Base-by-base conservation (phyloP, 805 yeast species). In the Kodamaea kaohsiungensis region DNA sequence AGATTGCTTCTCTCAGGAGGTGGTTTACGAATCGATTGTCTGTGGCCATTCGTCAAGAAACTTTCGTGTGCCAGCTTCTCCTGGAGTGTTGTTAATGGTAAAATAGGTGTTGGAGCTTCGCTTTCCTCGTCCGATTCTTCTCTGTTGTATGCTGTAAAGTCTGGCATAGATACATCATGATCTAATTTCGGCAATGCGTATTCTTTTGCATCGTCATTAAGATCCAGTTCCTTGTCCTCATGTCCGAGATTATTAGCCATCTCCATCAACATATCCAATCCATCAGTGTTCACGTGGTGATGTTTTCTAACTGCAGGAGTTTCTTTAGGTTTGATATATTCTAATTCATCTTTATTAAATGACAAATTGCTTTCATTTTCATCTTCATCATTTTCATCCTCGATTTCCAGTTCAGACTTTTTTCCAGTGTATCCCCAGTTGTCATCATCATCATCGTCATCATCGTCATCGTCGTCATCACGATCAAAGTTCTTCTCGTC, bases 11-110 rank as follows among this genome's bases (percentile, higher is more conserved):
- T 52, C 18, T 38, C 42, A 12, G 68, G 62, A 13, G 78, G 77
- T 0, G 78, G 77, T 48, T 72, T 75, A 42, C 78, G 64, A 13
- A 75, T 58, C 2, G 79, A 74, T 7, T 61, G 66, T 48, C 59
- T 67, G 48, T 69, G 68, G 1, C 71, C 68, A 13, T 67, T 58
- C 33, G 53, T 58, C 9, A 68, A 49, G 55, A 63, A 66, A 22
- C 59, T 60, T 45, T 65, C 63, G 49, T 68, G 72, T 13, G 62
- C 62, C 43, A 53, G 56, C 51, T 61, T 58, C 10, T 61, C 64
- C 16, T 63, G 65, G 16, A 52, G 56, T 33, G 59, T 48, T 27
- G 71, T 48, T 19, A 68, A 60, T 12, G 72, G 65, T 8, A 66
- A 66, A 37, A 65, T 62, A 5, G 70, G 71, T 0, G 69, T 65